Base-by-base conservation (phyloP, 139 green algal species). In the Micractinium sp. region DNA sequence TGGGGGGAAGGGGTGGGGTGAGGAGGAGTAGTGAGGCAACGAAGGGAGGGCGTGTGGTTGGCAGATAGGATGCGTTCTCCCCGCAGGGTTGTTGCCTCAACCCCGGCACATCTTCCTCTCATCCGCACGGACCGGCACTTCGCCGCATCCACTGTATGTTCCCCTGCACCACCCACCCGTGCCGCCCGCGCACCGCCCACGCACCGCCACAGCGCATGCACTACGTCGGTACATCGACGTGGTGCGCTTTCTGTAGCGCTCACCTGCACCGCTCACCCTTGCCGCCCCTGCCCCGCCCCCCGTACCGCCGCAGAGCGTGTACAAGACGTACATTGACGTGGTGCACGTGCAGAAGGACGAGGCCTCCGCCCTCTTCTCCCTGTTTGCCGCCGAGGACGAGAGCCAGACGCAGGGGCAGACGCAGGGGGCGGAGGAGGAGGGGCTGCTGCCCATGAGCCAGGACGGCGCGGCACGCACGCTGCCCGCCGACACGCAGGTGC, bases 301-400 rank as follows among this genome's bases (percentile, higher is more conserved):
- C 60, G 35, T 14, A 35, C 60, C 29, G 5, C 53, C 33, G 53
- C 82, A 89, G 74, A 77, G 88, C 12, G 90, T 95, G 14, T 95
- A 93, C 89, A 94, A 95, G 78, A 95, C 94, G 0, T 98, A 98
- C 94, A 85, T 99, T 16, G 97, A 99, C 87, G 93, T 97, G 31
- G 93, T 99, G 79, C 97, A 99, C 93, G 94, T 99, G 31, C 75
- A 91, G 71, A 95, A 95, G 90, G 91, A 97, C n/a, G 91, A 96
- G 84, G 41, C 85, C 63, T 82, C 88, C 22, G 41, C 88, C 60
- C 90, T 96, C 47, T 97, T 96, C 91, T 93, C 86, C 12, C 25
- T 94, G 79, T 81, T 91, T 75, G 74, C 73, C 7, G 63, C 60
- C 12, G 86, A 89, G 61, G 60, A 79, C 2, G 63, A 90, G 63